Percentiles rank a stretch among this genome's conserved stretches.
Evolutionary conservation across 2,329 filamentous ascomycete genomes (phyloP).

Genomic region (Colletotrichum neosansevieriae): DNA sequence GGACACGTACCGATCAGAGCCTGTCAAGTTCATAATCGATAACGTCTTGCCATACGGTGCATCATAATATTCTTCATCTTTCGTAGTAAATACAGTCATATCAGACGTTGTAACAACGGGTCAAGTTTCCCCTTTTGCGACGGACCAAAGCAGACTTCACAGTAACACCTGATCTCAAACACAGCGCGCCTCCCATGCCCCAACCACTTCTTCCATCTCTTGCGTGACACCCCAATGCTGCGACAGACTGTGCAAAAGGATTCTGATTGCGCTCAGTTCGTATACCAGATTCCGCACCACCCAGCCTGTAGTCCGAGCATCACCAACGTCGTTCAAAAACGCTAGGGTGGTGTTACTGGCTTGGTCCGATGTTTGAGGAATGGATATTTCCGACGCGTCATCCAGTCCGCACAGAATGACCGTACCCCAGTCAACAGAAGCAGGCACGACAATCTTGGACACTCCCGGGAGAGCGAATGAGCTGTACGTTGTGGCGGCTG

Average conservation of each 20-base stretch:
- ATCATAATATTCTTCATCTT: not conserved
- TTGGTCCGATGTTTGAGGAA: not conserved
- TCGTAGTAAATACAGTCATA: no score
- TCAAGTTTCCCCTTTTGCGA: no score
- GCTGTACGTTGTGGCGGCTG: constrained; percentile 14
- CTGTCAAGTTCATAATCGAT: constrained; percentile 49
- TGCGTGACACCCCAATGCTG: constrained; percentile 21
- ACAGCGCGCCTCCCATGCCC: constrained; percentile 12
- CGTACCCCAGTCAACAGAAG: constrained; percentile 7
- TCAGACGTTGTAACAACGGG: no score
- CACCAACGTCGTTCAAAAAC: not conserved
- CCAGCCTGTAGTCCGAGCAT: not conserved
- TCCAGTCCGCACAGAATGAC: constrained; percentile 5
- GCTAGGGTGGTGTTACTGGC: constrained; percentile 1
- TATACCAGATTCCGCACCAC: constrained; percentile 4
- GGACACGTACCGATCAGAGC: constrained; percentile 58
- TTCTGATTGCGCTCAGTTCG: constrained; percentile 14
- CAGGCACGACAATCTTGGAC: constrained; percentile 11
- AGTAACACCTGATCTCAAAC: not conserved
- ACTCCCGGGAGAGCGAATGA: constrained; percentile 9
- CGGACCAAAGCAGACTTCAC: no score
- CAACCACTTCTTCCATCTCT: constrained; percentile 25
- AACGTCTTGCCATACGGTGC: constrained; percentile 3
- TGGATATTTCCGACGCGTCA: not conserved
- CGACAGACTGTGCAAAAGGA: constrained; percentile 10